A percentile compares a stretch with the other conserved stretches of the same genome.
Evolutionary conservation across 1,284 basidiomycete genomes (phyloP).

Genomic region (Xanthoconium separans): DNA sequence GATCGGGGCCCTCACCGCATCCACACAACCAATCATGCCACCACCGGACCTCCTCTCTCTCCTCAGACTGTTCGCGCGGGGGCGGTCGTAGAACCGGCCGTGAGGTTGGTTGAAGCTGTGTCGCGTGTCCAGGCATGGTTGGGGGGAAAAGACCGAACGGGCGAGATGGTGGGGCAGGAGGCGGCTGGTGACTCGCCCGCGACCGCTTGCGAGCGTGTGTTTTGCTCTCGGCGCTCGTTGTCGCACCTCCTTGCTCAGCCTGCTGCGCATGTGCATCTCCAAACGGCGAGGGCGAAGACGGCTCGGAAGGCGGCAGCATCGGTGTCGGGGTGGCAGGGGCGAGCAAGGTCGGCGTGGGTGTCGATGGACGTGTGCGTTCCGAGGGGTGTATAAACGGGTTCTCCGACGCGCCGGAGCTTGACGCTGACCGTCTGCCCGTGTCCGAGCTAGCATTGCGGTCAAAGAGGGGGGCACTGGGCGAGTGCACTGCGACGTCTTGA

Average conservation of each 20-base stretch:
- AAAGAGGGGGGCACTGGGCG: constrained; percentile 38
- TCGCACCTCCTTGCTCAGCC: constrained; percentile 14
- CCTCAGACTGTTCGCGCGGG: constrained; percentile 19
- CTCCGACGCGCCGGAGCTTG: constrained; percentile 14
- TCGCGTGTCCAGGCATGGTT: background rate
- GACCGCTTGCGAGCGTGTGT: constrained; percentile 10
- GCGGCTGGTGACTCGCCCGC: constrained; percentile 21
- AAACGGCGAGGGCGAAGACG: constrained; percentile 43
- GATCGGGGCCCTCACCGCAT: constrained; percentile 65
- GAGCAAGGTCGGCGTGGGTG: constrained; percentile 1
- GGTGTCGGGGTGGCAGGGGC: constrained; percentile 3
- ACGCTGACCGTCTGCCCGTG: background rate
- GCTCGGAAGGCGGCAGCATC: constrained; percentile 14
- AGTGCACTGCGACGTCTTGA: constrained; percentile 32
- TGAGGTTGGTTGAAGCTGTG: constrained; percentile 42
- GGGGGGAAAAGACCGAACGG: constrained; percentile 55
- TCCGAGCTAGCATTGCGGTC: constrained; percentile 22
- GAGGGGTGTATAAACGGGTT: constrained; percentile 56
- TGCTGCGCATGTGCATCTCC: constrained; percentile 29
- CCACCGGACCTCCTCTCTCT: constrained; percentile 49
- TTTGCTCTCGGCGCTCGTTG: constrained; percentile 21
- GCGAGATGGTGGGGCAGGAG: constrained; percentile 42
- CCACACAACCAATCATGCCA: constrained; percentile 85
- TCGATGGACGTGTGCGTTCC: constrained; percentile 19
- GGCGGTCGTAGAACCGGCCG: constrained; percentile 34